Conservation (phyloP, 148 eudicot genomes). For the Agrostemma githago region DNA sequence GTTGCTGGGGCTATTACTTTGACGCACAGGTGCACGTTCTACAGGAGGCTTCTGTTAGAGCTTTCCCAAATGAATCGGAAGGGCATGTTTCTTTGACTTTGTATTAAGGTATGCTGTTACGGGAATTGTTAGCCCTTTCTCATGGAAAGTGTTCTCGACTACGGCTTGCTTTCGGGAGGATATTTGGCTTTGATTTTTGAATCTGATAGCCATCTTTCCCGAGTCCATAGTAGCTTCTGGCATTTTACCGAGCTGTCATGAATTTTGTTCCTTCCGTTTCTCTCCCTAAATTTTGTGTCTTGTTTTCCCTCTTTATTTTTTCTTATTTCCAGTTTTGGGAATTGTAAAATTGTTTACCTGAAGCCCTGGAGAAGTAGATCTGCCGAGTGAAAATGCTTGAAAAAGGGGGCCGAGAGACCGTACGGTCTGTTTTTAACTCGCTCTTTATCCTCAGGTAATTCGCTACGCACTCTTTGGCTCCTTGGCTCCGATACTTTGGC, state of each 20-base stretch:
- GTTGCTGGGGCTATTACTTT: slow-evolving; percentile 29
- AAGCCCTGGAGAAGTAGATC: slow-evolving; percentile 35
- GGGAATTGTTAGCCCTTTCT: slow-evolving; percentile 18
- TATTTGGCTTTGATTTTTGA: neutral
- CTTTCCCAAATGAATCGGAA: slow-evolving; percentile 43
- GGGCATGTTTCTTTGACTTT: slow-evolving; percentile 33
- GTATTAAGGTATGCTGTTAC: slow-evolving; percentile 54
- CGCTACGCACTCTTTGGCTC: slow-evolving; percentile 15
- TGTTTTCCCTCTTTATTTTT: slow-evolving; percentile 5
- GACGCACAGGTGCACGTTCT: slow-evolving; percentile 47
- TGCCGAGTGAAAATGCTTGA: slow-evolving; percentile 39
- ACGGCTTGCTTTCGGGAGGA: slow-evolving; percentile 8
- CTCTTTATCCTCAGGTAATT: slow-evolving; percentile 43
- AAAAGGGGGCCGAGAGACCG: slow-evolving; percentile 25
- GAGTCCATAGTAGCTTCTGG: slow-evolving; percentile 5
- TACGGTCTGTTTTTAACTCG: slow-evolving; percentile 19
- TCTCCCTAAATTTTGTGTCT: slow-evolving; percentile 1
- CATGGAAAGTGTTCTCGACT: slow-evolving; percentile 5
- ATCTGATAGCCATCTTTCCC: slow-evolving; percentile 14
- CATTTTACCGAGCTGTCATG: slow-evolving; percentile 6
- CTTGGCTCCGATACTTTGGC: slow-evolving; percentile 15
- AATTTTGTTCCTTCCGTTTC: slow-evolving; percentile 18
- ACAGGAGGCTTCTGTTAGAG: slow-evolving; percentile 42
- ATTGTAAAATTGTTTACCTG: slow-evolving; percentile 29
- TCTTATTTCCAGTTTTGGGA: slow-evolving; percentile 23